Conservation (phyloP, 176 grass and related monocot genomes). For the Bothriochloa decipiens region DNA sequence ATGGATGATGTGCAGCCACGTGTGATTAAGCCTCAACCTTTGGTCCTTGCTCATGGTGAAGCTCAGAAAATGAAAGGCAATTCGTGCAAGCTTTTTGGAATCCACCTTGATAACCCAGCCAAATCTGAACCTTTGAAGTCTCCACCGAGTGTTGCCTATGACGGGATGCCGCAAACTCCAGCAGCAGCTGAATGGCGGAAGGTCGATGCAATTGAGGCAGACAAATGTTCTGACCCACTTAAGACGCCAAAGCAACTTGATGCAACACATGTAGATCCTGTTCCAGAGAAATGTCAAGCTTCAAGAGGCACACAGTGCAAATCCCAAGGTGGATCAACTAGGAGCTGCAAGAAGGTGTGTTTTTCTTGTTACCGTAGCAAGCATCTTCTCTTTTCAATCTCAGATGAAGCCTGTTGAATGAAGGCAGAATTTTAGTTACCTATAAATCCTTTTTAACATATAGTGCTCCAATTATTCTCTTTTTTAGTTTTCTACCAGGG, state of each 20-base stretch:
- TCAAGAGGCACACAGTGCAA: slow-evolving; percentile 58
- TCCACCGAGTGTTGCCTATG: slow-evolving; percentile 47
- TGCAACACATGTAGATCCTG: slow-evolving; percentile 37
- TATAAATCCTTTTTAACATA: background rate
- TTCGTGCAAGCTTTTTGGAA: slow-evolving; percentile 75
- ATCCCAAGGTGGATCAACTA: slow-evolving; percentile 58
- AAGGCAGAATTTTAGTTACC: background rate
- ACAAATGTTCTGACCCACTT: slow-evolving; percentile 47
- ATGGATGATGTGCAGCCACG: slow-evolving; percentile 40
- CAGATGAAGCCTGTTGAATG: background rate
- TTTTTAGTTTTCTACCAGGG: background rate
- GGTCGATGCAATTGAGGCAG: slow-evolving; percentile 35
- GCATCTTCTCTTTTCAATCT: slow-evolving; percentile 21
- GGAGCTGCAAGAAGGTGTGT: slow-evolving; percentile 92
- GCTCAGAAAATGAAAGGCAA: slow-evolving; percentile 48
- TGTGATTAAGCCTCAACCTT: slow-evolving; percentile 59
- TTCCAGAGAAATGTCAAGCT: slow-evolving; percentile 50
- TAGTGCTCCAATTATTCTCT: background rate
- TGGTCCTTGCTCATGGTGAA: slow-evolving; percentile 53
- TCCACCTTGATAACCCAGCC: slow-evolving; percentile 56
- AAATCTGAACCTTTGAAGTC: slow-evolving; percentile 46
- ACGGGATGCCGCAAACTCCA: slow-evolving; percentile 32
- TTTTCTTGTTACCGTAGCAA: slow-evolving; percentile 26
- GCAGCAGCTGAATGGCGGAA: slow-evolving; percentile 34
- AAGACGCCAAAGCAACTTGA: slow-evolving; percentile 41